Evolutionary conservation across 2,329 filamentous ascomycete species (phyloP).

Genomic region (Fusarium coicis): DNA sequence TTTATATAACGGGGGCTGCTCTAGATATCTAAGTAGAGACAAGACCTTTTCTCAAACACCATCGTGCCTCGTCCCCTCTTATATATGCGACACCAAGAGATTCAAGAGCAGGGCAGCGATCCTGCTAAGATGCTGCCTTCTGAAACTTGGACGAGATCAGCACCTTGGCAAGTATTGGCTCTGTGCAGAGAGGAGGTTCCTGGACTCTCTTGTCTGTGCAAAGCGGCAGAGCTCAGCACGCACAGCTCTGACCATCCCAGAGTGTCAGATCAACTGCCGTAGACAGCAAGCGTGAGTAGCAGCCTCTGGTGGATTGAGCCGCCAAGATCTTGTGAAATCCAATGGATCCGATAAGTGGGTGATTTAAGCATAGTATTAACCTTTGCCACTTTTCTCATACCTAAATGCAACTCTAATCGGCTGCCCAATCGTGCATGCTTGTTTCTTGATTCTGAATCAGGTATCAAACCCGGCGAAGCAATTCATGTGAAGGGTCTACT

Average conservation of each 20-base stretch:
- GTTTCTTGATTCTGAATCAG: background rate
- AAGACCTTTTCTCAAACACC: background rate
- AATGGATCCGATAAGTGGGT: conserved; percentile 8
- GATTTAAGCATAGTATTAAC: conserved; percentile 22
- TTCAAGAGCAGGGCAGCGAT: conserved; percentile 15
- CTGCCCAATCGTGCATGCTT: background rate
- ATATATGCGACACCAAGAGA: conserved; percentile 24
- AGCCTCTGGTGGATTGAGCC: background rate
- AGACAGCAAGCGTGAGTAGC: background rate
- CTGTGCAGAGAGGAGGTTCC: background rate
- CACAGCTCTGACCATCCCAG: background rate
- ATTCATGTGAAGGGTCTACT: background rate
- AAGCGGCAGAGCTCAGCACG: background rate
- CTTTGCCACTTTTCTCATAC: conserved; percentile 19
- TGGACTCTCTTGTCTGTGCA: background rate
- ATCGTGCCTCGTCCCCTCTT: conserved; percentile 20
- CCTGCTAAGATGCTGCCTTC: conserved; percentile 11
- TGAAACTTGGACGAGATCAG: conserved; percentile 34
- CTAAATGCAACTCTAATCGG: conserved; percentile 15
- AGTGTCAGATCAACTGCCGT: background rate
- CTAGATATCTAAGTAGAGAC: conserved; percentile 1
- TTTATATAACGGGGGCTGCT: background rate
- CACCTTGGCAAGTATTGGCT: conserved; percentile 28
- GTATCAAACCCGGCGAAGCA: conserved; percentile 2
- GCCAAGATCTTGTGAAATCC: conserved; percentile 11